Evolutionary conservation across 1,139 yeast species (phyloP).

Genomic region (Saccharomyces hybrid): DNA sequence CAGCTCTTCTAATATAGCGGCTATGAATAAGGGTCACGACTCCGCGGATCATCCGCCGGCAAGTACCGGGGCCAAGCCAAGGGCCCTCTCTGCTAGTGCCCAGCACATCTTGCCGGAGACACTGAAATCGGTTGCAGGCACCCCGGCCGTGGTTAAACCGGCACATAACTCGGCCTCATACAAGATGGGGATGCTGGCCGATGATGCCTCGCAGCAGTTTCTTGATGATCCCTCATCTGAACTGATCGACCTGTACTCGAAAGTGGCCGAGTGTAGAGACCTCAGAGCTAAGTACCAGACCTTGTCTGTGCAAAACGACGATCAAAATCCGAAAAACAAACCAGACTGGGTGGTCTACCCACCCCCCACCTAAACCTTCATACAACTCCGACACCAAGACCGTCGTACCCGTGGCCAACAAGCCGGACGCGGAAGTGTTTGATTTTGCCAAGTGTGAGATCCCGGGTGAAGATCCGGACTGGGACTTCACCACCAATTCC

Average conservation of each 20-base stretch:
- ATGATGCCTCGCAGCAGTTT: constrained; percentile 56
- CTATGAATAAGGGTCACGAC: neutral
- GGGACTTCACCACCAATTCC: constrained; percentile 45
- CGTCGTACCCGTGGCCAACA: constrained; percentile 33
- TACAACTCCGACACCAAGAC: constrained; percentile 70
- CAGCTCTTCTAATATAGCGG: neutral
- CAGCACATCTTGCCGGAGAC: constrained; percentile 26
- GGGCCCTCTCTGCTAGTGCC: constrained; percentile 27
- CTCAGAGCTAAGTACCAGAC: constrained; percentile 70
- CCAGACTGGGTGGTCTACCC: constrained; percentile 77
- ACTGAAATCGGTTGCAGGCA: constrained; percentile 13
- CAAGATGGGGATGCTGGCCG: constrained; percentile 51
- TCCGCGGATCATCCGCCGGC: neutral
- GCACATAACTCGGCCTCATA: constrained; percentile 22
- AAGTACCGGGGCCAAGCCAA: constrained; percentile 6
- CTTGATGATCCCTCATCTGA: constrained; percentile 61
- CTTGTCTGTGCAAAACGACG: constrained; percentile 63
- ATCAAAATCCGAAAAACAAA: constrained; percentile 74
- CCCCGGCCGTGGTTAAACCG: constrained; percentile 8
- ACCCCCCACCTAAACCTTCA: constrained; percentile 86
- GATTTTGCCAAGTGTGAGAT: constrained; percentile 53
- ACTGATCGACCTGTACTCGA: constrained; percentile 58
- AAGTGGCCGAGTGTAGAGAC: constrained; percentile 65
- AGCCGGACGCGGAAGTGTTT: constrained; percentile 47
- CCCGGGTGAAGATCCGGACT: constrained; percentile 50